These are phyloP conservation scores for Cordyceps javanica DNA, from an alignment of 2,329 filamentous ascomycete genomes.

Conservation along the genomic window DNA sequence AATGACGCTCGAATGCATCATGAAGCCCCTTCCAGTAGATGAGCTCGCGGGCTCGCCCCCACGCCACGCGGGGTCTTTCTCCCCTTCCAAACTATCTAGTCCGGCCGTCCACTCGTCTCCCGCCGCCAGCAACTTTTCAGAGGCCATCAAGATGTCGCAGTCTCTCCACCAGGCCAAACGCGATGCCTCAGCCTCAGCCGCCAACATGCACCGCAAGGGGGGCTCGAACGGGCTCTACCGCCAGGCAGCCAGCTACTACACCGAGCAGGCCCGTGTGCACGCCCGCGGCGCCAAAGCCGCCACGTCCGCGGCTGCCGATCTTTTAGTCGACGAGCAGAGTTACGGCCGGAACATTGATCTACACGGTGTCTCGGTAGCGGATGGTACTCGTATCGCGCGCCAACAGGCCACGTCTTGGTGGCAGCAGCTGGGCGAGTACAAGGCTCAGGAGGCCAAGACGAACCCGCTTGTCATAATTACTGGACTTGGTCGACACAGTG, in stretches of 20 bases:
- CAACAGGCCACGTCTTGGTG: conserved; percentile 69
- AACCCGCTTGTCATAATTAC: conserved; percentile 69
- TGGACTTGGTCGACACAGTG: conserved; percentile 72
- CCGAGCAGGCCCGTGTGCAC: conserved; percentile 61
- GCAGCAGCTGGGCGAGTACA: conserved; percentile 61
- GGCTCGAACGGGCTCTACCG: conserved; percentile 69
- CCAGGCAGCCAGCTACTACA: conserved; percentile 71
- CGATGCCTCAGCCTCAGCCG: conserved; percentile 31
- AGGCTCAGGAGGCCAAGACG: conserved; percentile 42
- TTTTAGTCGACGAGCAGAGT: conserved; percentile 63
- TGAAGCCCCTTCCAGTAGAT: conserved; percentile 32
- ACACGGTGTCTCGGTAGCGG: conserved; percentile 74
- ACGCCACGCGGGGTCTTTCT: background rate
- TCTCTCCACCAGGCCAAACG: conserved; percentile 25
- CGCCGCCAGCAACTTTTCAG: conserved; percentile 20
- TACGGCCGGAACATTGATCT: conserved; percentile 60
- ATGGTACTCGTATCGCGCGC: conserved; percentile 73
- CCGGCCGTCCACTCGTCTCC: conserved; percentile 6
- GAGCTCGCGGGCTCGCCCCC: conserved; percentile 7
- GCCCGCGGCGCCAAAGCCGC: conserved; percentile 50
- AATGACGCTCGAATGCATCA: conserved; percentile 32
- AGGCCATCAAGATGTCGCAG: conserved; percentile 24
- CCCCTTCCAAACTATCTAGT: background rate
- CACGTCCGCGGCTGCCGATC: conserved; percentile 62
- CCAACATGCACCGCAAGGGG: conserved; percentile 38